phyloP scores from a whole-genome alignment of 2,329 filamentous ascomycete genomes.

The Penicillium sp. region DNA sequence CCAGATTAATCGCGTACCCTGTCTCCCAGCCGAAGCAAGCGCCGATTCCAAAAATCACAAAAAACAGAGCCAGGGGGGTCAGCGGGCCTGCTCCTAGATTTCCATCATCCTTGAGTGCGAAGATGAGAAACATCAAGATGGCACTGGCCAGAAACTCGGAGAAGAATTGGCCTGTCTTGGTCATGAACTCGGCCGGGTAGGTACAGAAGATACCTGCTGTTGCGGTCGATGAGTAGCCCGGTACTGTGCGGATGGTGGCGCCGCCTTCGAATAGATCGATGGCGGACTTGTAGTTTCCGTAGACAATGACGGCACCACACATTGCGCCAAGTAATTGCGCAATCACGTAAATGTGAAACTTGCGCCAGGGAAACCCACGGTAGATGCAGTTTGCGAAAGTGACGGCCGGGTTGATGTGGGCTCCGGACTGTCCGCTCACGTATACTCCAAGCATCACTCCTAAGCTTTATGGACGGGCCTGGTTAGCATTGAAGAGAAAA shows the following conservation, averaged over 20 bases:
- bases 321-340: slow-evolving; percentile 65
- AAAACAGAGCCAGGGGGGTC: slow-evolving; percentile 60
- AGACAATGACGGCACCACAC: slow-evolving; percentile 54
- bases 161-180: slow-evolving; percentile 62
- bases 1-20: slow-evolving; percentile 68
- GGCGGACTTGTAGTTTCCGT: slow-evolving; percentile 58
- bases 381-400: slow-evolving; percentile 64
- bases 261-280: slow-evolving; percentile 60
- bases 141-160: slow-evolving; percentile 64
- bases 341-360: slow-evolving; percentile 61
- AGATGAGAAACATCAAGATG: slow-evolving; percentile 66
- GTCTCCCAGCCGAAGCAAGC: slow-evolving; percentile 72
- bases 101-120: slow-evolving; percentile 53
- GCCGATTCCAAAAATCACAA: slow-evolving; percentile 67
- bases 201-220: slow-evolving; percentile 69
- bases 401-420: slow-evolving; percentile 65
- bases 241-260: slow-evolving; percentile 55
- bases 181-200: slow-evolving; percentile 58
- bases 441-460: slow-evolving; percentile 67
- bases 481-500: slow-evolving; percentile 1
- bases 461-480: slow-evolving; percentile 37
- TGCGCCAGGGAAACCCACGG: slow-evolving; percentile 62
- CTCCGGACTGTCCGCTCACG: slow-evolving; percentile 53
- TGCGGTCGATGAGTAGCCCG: slow-evolving; percentile 48
- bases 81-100: slow-evolving; percentile 51